phyloP scores from a whole-genome alignment of 2,329 filamentous ascomycete genomes.

The Emergomyces africanus region DNA sequence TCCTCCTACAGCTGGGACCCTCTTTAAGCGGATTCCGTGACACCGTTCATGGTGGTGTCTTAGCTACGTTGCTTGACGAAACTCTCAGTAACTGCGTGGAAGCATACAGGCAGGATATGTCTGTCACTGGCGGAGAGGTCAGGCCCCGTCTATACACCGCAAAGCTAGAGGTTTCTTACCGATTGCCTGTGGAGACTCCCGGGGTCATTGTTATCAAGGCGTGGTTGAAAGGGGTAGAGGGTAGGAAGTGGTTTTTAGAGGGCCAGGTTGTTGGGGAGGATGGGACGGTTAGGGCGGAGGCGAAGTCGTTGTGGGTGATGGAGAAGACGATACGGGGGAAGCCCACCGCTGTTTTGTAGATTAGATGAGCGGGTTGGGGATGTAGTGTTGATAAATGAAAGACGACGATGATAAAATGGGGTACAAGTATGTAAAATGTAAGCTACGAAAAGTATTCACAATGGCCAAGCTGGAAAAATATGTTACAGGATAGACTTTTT shows the following conservation, averaged over 20 bases:
- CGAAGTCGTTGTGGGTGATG: slow-evolving; percentile 57
- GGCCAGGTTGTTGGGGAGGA: slow-evolving; percentile 66
- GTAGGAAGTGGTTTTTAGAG: slow-evolving; percentile 88
- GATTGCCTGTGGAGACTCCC: slow-evolving; percentile 62
- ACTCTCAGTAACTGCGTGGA: slow-evolving; percentile 67
- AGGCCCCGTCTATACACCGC: slow-evolving; percentile 45
- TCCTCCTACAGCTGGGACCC: slow-evolving; percentile 9
- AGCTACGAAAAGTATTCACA: neutral
- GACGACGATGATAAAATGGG: neutral
- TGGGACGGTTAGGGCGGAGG: slow-evolving; percentile 62
- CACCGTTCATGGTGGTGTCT: slow-evolving; percentile 11
- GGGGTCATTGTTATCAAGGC: slow-evolving; percentile 67
- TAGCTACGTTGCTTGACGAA: slow-evolving; percentile 13
- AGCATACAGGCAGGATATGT: neutral
- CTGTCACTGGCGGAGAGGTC: neutral
- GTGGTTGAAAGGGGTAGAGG: slow-evolving; percentile 72
- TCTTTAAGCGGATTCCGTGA: slow-evolving; percentile 10
- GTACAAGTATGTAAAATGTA: neutral
- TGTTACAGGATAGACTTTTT: neutral
- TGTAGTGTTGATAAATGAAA: neutral
- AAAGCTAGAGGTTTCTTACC: slow-evolving; percentile 70
- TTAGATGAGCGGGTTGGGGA: neutral
- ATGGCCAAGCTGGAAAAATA: neutral
- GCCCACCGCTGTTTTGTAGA: neutral
- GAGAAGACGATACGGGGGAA: neutral